phyloP scores from a whole-genome alignment of 163 green algal species.

The Scenedesmus sp. region DNA sequence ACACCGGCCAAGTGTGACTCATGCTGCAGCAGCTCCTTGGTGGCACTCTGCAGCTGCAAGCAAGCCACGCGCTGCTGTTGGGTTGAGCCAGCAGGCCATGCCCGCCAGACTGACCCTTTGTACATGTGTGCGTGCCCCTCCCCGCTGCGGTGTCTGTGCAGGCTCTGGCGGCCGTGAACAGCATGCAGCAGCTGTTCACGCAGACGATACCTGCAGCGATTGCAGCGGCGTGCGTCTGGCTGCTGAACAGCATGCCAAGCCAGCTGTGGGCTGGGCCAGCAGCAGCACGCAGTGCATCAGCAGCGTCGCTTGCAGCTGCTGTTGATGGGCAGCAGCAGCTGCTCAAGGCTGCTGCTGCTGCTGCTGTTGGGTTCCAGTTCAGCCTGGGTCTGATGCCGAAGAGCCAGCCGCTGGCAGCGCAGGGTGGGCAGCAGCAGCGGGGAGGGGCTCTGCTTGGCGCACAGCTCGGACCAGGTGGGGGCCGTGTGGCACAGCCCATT shows the following conservation, averaged over 20 bases:
- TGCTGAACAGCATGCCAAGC: background rate
- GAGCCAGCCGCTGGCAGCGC: background rate
- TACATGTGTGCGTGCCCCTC: no score
- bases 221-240: background rate
- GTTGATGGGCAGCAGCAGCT: background rate
- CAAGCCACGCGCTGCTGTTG: background rate
- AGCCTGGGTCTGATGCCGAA: background rate
- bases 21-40: background rate
- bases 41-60: background rate
- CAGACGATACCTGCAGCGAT: background rate
- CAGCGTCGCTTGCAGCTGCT: background rate
- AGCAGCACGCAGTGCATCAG: background rate
- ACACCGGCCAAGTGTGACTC: no score
- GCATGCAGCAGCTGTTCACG: background rate
- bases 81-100: no score
- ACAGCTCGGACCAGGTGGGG: background rate
- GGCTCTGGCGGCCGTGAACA: background rate
- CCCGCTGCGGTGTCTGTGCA: background rate
- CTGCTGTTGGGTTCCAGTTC: background rate
- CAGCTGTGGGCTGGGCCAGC: background rate
- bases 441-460: background rate
- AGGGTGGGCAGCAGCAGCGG: background rate
- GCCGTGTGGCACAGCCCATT: background rate
- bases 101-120: no score
- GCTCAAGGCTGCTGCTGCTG: background rate